Evolutionary conservation across 805 yeast genomes (phyloP), one percentile per base, ranked within the genome.

Genomic region (Kazachstania viticola): DNA sequence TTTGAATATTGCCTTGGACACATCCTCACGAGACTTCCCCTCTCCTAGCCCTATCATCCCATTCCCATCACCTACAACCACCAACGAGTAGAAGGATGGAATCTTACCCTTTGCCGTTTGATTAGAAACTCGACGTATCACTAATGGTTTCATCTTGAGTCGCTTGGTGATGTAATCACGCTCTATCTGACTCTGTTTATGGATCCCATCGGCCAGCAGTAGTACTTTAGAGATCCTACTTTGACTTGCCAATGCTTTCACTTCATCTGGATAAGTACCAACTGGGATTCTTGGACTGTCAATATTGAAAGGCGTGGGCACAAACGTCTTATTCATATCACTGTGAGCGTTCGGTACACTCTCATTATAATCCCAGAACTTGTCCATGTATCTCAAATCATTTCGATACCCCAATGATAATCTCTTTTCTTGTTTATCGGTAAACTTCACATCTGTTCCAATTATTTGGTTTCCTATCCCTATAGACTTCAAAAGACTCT

Each of bases 41-140:
- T 85, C 94, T 30, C 97, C 98, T 30, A 87, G 64, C 23, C 97
- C 97, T 37, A 91, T 67, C 79, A 84, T 80, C 41, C 98, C 98
- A 42, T 82, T 80, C 34, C 76, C 71, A 58, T 91, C 94, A 29
- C 98, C 98, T 12, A 81, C 95, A 23, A 85, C 80, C 11, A 85
- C 88, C 40, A 91, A 58, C 0, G 85, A 79, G 58, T 81, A 88
- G 55, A 74, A 78, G 25, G 83, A 72, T 31, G 79, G 74, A 42
- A 82, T 82, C 54, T 84, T 85, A 55, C 96, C 96, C 64, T 83
- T 82, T 25, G 84, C 75, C 2, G 96, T 88, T 67, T 84, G 94
- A 54, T 84, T 83, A 34, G 85, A 75, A 17, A 88, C 97, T 31
- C 81, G 65, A 60, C 83, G 85, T 64, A 75, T 64, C 25, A 79